Evolutionary conservation across 208 protist species (phyloP).

Genomic region (Trypanosomatidae sp.): DNA sequence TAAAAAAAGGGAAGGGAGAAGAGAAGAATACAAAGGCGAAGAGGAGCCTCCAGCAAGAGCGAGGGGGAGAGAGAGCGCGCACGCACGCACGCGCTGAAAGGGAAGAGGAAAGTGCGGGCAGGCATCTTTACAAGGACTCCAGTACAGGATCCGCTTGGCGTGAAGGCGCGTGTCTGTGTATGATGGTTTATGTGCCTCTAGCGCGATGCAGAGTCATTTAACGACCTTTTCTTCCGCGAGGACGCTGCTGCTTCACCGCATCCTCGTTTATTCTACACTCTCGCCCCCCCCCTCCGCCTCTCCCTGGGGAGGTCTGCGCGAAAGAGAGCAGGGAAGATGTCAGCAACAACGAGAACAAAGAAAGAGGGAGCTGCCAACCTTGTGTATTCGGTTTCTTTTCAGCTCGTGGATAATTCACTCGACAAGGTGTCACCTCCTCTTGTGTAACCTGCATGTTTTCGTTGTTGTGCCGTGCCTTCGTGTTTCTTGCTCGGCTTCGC

Average conservation of each 20-base stretch:
- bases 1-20: not conserved
- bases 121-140: not conserved
- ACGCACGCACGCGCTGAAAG: too few species aligned
- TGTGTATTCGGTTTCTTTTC: not conserved
- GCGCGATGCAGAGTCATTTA: not conserved
- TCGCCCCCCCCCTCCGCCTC: too few species aligned
- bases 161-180: not conserved
- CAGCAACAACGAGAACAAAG: not conserved
- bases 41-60: not conserved
- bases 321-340: not conserved
- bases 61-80: not conserved
- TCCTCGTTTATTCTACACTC: not conserved
- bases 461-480: not conserved
- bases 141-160: not conserved
- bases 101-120: not conserved
- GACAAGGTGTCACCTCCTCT: not conserved
- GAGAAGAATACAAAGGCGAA: not conserved
- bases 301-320: not conserved
- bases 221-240: not conserved
- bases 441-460: not conserved
- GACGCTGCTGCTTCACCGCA: not conserved
- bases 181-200: conserved; percentile 6
- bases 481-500: not conserved
- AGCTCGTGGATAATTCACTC: not conserved
- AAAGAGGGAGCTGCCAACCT: not conserved